Percentiles rank a stretch among this genome's conserved stretches.
phyloP scores from a whole-genome alignment of 306 rosid genomes.

The Potentilla sterilis region DNA sequence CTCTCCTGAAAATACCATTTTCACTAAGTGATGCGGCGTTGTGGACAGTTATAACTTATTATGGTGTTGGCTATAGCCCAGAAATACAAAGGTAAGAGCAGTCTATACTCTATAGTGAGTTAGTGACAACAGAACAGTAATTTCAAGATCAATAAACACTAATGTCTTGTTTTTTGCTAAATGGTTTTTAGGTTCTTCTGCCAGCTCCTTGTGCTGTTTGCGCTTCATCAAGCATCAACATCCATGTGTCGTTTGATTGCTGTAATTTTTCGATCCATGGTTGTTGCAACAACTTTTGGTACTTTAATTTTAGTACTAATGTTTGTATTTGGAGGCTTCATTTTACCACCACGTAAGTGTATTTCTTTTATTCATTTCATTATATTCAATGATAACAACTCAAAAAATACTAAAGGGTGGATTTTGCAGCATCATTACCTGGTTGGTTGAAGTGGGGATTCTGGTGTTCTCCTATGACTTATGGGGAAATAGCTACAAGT shows the following conservation, averaged over 20 bases:
- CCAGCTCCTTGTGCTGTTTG: conserved; percentile 35
- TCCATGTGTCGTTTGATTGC: conserved; percentile 40
- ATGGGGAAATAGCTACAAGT: conserved; percentile 32
- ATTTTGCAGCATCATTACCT: conserved; percentile 34
- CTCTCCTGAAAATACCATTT: conserved; percentile 32
- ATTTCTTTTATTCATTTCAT: neutral
- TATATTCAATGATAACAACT: neutral
- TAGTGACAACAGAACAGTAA: neutral
- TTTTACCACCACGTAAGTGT: conserved; percentile 30
- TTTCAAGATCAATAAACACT: neutral
- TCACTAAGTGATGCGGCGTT: conserved; percentile 29
- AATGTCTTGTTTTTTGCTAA: neutral
- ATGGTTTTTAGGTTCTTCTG: conserved; percentile 33
- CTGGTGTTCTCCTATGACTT: conserved; percentile 36
- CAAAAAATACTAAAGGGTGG: neutral
- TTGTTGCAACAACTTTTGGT: conserved; percentile 24
- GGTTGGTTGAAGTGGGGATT: conserved; percentile 40
- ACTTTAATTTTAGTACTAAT: conserved; percentile 18
- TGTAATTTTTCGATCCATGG: conserved; percentile 28
- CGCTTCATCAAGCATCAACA: conserved; percentile 27
- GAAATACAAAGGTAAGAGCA: conserved; percentile 31
- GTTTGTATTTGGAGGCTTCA: conserved; percentile 35
- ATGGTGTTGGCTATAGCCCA: conserved; percentile 38
- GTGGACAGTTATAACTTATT: conserved; percentile 39
- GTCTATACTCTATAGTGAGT: neutral